Evolutionary conservation across 371 early-diverging fungal species (phyloP), one percentile per base, ranked within the genome.

Genomic region (Rhizomucor pusillus): DNA sequence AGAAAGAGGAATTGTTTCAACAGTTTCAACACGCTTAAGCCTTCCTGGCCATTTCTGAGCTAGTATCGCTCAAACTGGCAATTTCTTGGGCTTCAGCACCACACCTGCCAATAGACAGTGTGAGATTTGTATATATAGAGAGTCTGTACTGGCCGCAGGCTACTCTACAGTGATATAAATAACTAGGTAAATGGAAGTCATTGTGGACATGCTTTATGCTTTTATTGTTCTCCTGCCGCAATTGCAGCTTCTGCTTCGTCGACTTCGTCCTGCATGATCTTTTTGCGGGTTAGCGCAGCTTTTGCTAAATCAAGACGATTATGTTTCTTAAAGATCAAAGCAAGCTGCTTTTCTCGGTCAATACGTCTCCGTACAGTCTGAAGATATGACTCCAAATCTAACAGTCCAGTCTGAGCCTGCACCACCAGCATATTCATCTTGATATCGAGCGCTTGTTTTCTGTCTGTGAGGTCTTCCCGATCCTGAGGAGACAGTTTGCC

Each of bases 351-450:
- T 56, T 84, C 84, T 13, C 73, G 68, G 1, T 72, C 79, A 50
- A 91, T 88, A 24, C 82, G 66, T 13, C 62, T 72, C 19, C 76
- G 66, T 1, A 86, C 78, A n/a, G 72, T 56, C 25, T 73, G 62
- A 16, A 89, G 67, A 56, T 91, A 85, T 3, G 62, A 79, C 5
- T 79, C 81, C 85, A 93, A 88, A n/a, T 89, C 86, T 48, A 93
- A 56, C 44, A 77, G 62, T 1, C 92, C 92, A 3, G 87, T 77
- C 59, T 90, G 87, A 5, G 92, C 91, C 59, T 86, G 75, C 7
- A 90, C 77, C 14, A 90, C 85, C n/a, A 93, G 76, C 72, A 91
- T 67, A 55, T 90, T 85, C 83, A 89, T 84, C 63, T 90, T 89
- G 57, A 92, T 80, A 47, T 91, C 87, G 36, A 88, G 71, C 10